phyloP scores from a whole-genome alignment of 2,329 filamentous ascomycete genomes.

The Alternaria incomplexa region DNA sequence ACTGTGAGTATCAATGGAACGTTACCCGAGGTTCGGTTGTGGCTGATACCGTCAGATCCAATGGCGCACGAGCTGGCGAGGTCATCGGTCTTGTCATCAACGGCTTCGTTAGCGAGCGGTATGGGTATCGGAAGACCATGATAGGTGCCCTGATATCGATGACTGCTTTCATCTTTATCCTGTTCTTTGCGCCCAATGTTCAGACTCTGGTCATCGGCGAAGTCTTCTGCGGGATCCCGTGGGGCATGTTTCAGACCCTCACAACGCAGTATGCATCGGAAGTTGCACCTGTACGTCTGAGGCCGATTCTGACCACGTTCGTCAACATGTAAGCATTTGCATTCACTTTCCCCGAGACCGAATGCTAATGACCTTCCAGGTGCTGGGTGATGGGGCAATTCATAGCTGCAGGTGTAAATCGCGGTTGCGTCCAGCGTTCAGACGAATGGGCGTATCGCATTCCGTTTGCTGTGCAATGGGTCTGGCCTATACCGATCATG shows the following conservation, averaged over 20 bases:
- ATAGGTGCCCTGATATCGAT: constrained; percentile 49
- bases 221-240: constrained; percentile 54
- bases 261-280: constrained; percentile 58
- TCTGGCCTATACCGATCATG: constrained; percentile 72
- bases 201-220: constrained; percentile 48
- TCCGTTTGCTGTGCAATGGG: constrained; percentile 73
- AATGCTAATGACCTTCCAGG: constrained; percentile 10
- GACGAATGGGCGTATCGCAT: constrained; percentile 73
- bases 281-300: constrained; percentile 71
- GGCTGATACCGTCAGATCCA: constrained; percentile 34
- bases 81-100: constrained; percentile 53
- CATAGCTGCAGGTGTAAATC: constrained; percentile 73
- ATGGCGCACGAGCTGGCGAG: constrained; percentile 53
- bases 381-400: constrained; percentile 77
- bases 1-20: constrained; percentile 30
- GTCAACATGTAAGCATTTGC: constrained; percentile 62
- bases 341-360: neutral
- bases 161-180: constrained; percentile 52
- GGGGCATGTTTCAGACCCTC: constrained; percentile 55
- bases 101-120: constrained; percentile 51
- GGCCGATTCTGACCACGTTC: constrained; percentile 64
- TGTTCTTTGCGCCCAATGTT: constrained; percentile 54
- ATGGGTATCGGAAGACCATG: constrained; percentile 54
- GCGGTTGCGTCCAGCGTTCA: constrained; percentile 65
- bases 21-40: neutral